Evolutionary conservation across 371 early-diverging fungal genomes (phyloP).

Genomic region (Mucor racemosus): DNA sequence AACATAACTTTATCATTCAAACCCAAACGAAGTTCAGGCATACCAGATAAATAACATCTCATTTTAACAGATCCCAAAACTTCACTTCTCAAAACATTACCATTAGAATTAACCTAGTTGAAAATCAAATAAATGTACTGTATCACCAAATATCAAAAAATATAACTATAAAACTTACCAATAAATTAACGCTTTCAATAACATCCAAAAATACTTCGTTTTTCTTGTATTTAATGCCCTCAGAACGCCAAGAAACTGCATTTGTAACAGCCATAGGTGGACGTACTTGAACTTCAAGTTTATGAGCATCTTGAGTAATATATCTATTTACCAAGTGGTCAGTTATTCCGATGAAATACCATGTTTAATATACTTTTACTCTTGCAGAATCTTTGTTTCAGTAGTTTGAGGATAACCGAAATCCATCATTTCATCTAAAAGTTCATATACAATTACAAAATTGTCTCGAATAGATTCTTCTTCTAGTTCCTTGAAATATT

Average conservation of each 20-base stretch:
- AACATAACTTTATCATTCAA: conserved; percentile 98
- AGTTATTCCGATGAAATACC: neutral
- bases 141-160: neutral
- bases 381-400: conserved; percentile 95
- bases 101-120: conserved; percentile 80
- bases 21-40: conserved; percentile 98
- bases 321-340: conserved; percentile 59
- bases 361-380: conserved; percentile 49
- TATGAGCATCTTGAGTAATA: conserved; percentile 97
- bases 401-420: conserved; percentile 99
- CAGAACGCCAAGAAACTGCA: conserved; percentile 97
- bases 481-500: conserved; percentile 98
- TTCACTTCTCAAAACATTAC: conserved; percentile 95
- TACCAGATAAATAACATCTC: conserved; percentile 95
- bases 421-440: conserved; percentile 99
- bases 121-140: neutral
- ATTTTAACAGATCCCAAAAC: conserved; percentile 96
- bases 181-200: conserved; percentile 95
- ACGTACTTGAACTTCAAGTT: conserved; percentile 86
- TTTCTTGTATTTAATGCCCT: conserved; percentile 96
- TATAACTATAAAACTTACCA: conserved; percentile 58
- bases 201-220: conserved; percentile 99
- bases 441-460: conserved; percentile 94
- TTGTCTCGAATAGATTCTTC: conserved; percentile 97
- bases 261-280: conserved; percentile 98